A percentile compares a stretch with the other conserved stretches of the same genome.
Conservation (phyloP, 345 rosid species). For the Gossypium thurberi region DNA sequence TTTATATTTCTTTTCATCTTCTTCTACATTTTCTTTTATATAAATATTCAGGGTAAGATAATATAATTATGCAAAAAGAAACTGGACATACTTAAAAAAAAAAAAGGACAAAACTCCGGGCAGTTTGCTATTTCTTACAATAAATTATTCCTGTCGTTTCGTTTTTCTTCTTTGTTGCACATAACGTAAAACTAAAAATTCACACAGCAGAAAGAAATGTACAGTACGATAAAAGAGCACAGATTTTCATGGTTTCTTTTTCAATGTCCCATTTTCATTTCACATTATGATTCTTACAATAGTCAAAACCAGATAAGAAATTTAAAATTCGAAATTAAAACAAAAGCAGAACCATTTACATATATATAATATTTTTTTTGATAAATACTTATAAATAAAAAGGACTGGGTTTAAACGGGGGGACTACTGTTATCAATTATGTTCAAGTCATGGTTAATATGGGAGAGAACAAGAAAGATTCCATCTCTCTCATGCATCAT, state of each 20-base stretch:
- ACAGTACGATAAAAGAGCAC: conserved; percentile 7
- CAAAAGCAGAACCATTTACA: conserved; percentile 21
- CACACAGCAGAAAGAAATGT: background rate
- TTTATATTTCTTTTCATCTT: background rate
- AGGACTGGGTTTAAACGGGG: too few species aligned
- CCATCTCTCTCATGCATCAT: conserved; percentile 26
- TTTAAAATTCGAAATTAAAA: background rate
- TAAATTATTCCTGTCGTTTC: background rate
- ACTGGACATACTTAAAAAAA: background rate
- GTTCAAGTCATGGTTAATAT: conserved; percentile 21
- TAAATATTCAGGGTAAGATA: too few species aligned
- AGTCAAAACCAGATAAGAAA: background rate
- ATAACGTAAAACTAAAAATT: background rate
- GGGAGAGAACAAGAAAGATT: conserved; percentile 23
- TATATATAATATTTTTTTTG: background rate
- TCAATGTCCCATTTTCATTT: background rate
- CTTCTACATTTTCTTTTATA: too few species aligned
- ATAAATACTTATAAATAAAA: too few species aligned
- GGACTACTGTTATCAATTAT: too few species aligned
- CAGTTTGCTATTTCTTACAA: background rate
- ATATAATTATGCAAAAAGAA: too few species aligned
- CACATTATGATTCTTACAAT: background rate
- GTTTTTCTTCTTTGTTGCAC: background rate
- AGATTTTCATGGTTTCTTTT: background rate
- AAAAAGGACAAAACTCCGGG: background rate